Conservation (phyloP, 768 basidiomycete genomes). For the Lentinula edodes region DNA sequence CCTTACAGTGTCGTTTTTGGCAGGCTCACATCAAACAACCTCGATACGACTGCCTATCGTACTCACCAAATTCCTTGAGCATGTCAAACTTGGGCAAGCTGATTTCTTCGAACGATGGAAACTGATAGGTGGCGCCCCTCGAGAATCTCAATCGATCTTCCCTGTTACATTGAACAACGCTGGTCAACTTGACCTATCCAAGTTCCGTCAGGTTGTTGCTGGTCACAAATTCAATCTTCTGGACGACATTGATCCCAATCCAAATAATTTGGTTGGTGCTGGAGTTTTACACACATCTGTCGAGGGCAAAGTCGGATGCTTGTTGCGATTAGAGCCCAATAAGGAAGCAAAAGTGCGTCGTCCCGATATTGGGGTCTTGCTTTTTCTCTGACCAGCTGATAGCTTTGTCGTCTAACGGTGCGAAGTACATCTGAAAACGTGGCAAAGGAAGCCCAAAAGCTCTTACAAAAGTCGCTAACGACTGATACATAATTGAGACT, state of each 20-base stretch:
- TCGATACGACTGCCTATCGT: conserved; percentile 82
- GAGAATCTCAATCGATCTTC: conserved; percentile 87
- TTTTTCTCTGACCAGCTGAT: conserved; percentile 5
- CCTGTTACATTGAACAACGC: conserved; percentile 61
- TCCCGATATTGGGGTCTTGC: background rate
- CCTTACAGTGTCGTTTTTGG: conserved; percentile 84
- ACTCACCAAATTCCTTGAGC: conserved; percentile 89
- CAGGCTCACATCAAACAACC: conserved; percentile 85
- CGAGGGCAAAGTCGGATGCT: conserved; percentile 93
- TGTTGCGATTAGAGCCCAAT: conserved; percentile 92
- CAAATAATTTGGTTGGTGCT: conserved; percentile 90
- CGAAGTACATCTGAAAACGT: conserved; percentile 94
- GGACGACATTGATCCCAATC: conserved; percentile 87
- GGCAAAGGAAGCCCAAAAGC: conserved; percentile 60
- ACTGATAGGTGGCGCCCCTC: conserved; percentile 90
- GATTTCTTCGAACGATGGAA: conserved; percentile 99
- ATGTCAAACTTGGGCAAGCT: conserved; percentile 72
- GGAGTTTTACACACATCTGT: conserved; percentile 91
- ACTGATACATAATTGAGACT: conserved; percentile 19
- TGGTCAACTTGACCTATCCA: conserved; percentile 71
- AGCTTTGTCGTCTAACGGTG: conserved; percentile 91
- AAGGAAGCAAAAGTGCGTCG: conserved; percentile 81
- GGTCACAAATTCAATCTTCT: conserved; percentile 78
- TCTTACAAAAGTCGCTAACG: conserved; percentile 41
- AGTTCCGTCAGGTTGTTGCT: conserved; percentile 68